Base-by-base conservation (phyloP, 2,329 filamentous ascomycete species). In the Cladosporium halotolerans region DNA sequence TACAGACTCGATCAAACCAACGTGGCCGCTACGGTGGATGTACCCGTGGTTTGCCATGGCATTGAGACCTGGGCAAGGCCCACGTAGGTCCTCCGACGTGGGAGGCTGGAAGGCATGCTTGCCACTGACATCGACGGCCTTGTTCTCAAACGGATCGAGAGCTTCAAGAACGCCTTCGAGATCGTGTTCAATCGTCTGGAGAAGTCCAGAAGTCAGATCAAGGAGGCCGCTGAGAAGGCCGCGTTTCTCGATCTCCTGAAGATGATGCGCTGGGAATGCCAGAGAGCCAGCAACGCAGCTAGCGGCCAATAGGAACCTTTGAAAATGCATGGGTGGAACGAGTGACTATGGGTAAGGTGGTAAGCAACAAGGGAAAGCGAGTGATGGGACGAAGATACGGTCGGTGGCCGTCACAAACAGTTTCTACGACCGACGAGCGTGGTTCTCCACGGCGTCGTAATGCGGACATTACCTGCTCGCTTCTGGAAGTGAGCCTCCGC, bases 41-140 rank as follows among this genome's bases (percentile, higher is more conserved):
- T 64, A 65, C 51, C 62, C 62, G 47, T 65, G 62, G 47, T 65
- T 66, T 41, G 64, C 63, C 52, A 66, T 57, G 39, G 62, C 60
- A 55, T 64, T 62, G 11, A 51, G 40, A 23, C 53, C 57, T 13
- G 57, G 57, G 47, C 57, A 59, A 39, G 57, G 57, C 31, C 59
- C 53, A 52, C 55, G 55, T 43, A 59, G 57, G 39, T 61, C 59
- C 8, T 45, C 51, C 4, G 45, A 41, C 11, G 19, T 43, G 1
- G 55, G 55, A 2, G 52, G 28, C 14, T 47, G 13, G 33, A 57
- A 57, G 2, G 46, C 55, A 48, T 57, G 55, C 5, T 53, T 39
- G 36, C 55, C 55, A n/a, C 44, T 33, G 6, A 57, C 55, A 43
- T 57, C 55, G 28, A 57, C 34, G 7, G 55, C 40, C 16, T 44